Evolutionary conservation across 768 basidiomycete genomes (phyloP).

Genomic region (Kwoniella mangroviensis): DNA sequence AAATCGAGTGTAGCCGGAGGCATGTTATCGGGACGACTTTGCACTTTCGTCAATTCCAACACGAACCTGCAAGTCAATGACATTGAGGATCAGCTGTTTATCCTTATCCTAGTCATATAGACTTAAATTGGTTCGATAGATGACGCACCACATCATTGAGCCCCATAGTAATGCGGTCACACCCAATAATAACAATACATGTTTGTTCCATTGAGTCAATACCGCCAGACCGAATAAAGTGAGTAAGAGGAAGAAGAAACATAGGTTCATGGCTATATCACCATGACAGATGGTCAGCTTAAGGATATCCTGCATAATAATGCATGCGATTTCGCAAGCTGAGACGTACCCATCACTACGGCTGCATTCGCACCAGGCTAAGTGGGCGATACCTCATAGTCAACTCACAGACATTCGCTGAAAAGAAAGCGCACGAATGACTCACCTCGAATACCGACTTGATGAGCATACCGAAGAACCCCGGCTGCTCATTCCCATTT

Average conservation of each 20-base stretch:
- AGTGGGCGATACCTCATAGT: background rate
- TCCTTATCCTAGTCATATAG: too few relatives aligned
- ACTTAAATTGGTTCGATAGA: too few relatives aligned
- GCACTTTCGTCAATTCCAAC: slow-evolving; percentile 48
- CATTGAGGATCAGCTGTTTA: background rate
- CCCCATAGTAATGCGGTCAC: slow-evolving; percentile 48
- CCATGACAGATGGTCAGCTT: background rate
- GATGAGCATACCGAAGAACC: slow-evolving; percentile 48
- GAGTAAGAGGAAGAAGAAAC: slow-evolving; percentile 52
- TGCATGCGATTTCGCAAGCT: too few relatives aligned
- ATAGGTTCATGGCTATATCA: slow-evolving; percentile 54
- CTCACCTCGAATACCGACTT: slow-evolving; percentile 54
- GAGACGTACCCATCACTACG: slow-evolving; percentile 47
- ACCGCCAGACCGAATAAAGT: slow-evolving; percentile 50
- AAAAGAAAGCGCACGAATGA: background rate
- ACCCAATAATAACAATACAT: slow-evolving; percentile 50
- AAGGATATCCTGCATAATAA: too few relatives aligned
- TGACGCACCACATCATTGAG: slow-evolving; percentile 53
- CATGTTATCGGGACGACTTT: slow-evolving; percentile 47
- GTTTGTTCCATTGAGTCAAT: slow-evolving; percentile 52
- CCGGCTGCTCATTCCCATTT: slow-evolving; percentile 9
- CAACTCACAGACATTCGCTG: background rate
- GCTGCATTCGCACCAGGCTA: slow-evolving; percentile 55
- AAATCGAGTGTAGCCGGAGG: slow-evolving; percentile 25
- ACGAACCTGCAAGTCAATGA: slow-evolving; percentile 42